A percentile compares a stretch with the other conserved stretches of the same genome.
Conservation (phyloP, 1,284 basidiomycete genomes). For the Ceratobasidium sp. region DNA sequence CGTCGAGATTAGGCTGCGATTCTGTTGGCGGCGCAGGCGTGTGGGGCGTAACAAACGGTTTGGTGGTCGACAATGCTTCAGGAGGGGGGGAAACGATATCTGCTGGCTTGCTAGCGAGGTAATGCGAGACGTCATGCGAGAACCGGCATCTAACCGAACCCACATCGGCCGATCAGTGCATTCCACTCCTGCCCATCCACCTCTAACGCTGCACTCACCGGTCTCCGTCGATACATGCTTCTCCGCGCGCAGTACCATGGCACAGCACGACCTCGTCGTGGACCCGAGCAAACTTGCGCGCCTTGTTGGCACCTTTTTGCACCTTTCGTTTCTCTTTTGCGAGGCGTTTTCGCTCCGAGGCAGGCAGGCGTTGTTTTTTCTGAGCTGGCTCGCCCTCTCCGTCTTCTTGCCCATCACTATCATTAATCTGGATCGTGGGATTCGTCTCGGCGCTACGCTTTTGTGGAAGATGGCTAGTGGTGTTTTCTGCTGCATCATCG, state of each 20-base stretch:
- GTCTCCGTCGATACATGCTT: constrained; percentile 70
- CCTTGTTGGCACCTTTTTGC: constrained; percentile 81
- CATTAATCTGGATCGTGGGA: neutral
- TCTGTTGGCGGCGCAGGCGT: constrained; percentile 49
- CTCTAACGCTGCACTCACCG: constrained; percentile 60
- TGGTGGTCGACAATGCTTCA: constrained; percentile 57
- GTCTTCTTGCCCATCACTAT: constrained; percentile 49
- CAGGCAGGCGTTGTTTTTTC: constrained; percentile 43
- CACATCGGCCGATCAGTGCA: constrained; percentile 10
- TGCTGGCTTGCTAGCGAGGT: constrained; percentile 78
- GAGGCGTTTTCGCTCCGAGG: constrained; percentile 28
- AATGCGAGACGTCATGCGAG: constrained; percentile 81
- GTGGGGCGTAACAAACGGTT: constrained; percentile 65
- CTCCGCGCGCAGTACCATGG: constrained; percentile 73
- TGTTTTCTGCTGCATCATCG: constrained; percentile 81
- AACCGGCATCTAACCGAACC: constrained; percentile 83
- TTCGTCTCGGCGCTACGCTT: constrained; percentile 10
- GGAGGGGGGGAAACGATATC: constrained; percentile 73
- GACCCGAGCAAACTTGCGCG: constrained; percentile 74
- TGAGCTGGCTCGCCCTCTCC: constrained; percentile 53
- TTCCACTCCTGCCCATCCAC: constrained; percentile 18
- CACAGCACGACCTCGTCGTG: constrained; percentile 80
- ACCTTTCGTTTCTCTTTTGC: constrained; percentile 69
- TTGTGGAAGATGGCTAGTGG: constrained; percentile 57
- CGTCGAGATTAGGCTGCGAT: constrained; percentile 60